Conservation (phyloP, 371 early-diverging fungal genomes). For the Circinella umbellata region DNA sequence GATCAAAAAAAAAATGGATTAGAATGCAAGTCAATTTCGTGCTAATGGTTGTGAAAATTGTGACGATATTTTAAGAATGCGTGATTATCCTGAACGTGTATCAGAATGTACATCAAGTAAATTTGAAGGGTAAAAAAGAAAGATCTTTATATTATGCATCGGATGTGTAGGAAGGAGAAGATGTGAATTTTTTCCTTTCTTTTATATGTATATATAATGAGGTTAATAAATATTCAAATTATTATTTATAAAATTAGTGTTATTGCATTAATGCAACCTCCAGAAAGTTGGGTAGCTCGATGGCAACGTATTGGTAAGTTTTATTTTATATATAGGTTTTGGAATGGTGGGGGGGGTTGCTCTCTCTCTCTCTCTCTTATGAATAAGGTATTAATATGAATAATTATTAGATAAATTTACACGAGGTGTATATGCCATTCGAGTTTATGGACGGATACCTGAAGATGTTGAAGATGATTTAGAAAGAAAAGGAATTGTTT, state of each 20-base stretch:
- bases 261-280: slow-evolving; percentile 84
- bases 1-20: neutral
- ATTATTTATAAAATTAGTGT: slow-evolving; percentile 38
- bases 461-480: slow-evolving; percentile 86
- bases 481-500: slow-evolving; percentile 77
- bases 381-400: too few species aligned
- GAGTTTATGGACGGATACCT: slow-evolving; percentile 88
- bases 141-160: too few species aligned
- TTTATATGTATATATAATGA: too few species aligned
- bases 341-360: too few species aligned
- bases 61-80: slow-evolving; percentile 81
- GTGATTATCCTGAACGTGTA: slow-evolving; percentile 72
- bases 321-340: neutral
- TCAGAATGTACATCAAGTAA: slow-evolving; percentile 85
- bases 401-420: slow-evolving; percentile 68
- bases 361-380: too few species aligned
- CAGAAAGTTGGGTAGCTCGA: slow-evolving; percentile 85
- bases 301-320: slow-evolving; percentile 82
- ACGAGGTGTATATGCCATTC: slow-evolving; percentile 90
- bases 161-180: too few species aligned
- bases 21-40: slow-evolving; percentile 80
- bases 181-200: too few species aligned
- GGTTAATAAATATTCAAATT: neutral
- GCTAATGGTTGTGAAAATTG: slow-evolving; percentile 92
- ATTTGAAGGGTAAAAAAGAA: slow-evolving; percentile 78